Evolutionary conservation across 192 early-diverging fungal species (phyloP), one percentile per base, ranked within the genome.

Genomic region (Entomortierella beljakovae): DNA sequence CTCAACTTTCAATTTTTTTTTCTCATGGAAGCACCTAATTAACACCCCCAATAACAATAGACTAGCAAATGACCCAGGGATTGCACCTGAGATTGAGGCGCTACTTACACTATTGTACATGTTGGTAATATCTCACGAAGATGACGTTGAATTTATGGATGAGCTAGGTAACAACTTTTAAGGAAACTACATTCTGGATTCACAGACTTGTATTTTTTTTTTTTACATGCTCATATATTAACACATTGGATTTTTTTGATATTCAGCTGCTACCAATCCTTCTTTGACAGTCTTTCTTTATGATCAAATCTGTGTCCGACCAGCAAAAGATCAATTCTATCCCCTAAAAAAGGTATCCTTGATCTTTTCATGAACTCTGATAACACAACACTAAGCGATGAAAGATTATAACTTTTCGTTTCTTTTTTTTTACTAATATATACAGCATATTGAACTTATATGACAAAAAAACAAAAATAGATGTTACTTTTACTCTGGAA

Each of bases 401-500:
- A n/a, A n/a, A n/a, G n/a, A n/a, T n/a, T n/a, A n/a, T n/a, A n/a
- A n/a, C n/a, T n/a, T n/a, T n/a, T n/a, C n/a, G n/a, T n/a, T n/a
- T n/a, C n/a, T n/a, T n/a, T n/a, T n/a, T n/a, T n/a, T n/a, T n/a
- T n/a, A n/a, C n/a, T n/a, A n/a, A n/a, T n/a, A n/a, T n/a, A n/a
- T n/a, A n/a, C n/a, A n/a, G n/a, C n/a, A n/a, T n/a, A n/a, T n/a
- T n/a, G n/a, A n/a, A n/a, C n/a, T n/a, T n/a, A n/a, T n/a, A n/a
- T n/a, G n/a, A n/a, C n/a, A n/a, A n/a, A n/a, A n/a, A n/a, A n/a
- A n/a, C n/a, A n/a, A n/a, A 26, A 48, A 32, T 57, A 93, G 89
- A 77, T 94, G 35, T 60, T 92, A 8, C 68, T 93, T 3, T 65
- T 94, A 31, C 75, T 92, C 0, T 93, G 90, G 90, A 94, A 94